Conservation (phyloP, 192 early-diverging fungal genomes). For the Coemansia sp. region DNA sequence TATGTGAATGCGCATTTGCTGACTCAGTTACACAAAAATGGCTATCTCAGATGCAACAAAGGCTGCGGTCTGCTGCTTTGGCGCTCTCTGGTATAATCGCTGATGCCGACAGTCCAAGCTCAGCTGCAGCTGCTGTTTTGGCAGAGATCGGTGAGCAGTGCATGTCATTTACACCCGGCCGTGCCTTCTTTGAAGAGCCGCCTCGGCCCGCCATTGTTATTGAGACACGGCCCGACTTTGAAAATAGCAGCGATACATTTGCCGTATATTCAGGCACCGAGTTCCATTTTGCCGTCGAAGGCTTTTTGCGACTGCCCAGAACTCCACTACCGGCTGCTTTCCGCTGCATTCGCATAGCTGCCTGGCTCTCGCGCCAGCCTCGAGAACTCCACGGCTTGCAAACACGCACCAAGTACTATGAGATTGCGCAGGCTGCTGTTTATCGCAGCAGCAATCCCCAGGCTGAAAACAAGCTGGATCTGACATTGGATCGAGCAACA, state of each 20-base stretch:
- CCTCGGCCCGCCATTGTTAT: constrained; percentile 25
- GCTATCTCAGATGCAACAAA: constrained; percentile 13
- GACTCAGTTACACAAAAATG: constrained; percentile 21
- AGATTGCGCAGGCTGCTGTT: constrained; percentile 17
- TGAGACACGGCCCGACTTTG: constrained; percentile 37
- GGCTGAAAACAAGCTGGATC: not conserved
- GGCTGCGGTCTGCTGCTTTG: too few species aligned
- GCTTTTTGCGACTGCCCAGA: constrained; percentile 32
- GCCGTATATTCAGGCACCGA: constrained; percentile 37
- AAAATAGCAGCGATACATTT: constrained; percentile 7
- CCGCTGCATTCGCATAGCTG: constrained; percentile 19
- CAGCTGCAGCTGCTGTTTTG: not conserved
- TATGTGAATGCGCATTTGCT: constrained; percentile 13
- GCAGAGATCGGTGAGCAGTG: not conserved
- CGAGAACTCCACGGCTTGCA: constrained; percentile 17
- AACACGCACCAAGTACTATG: constrained; percentile 14
- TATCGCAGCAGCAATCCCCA: not conserved
- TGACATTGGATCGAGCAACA: constrained; percentile 21
- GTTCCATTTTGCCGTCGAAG: constrained; percentile 43
- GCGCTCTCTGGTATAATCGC: too few species aligned
- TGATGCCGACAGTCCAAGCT: too few species aligned
- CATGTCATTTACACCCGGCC: constrained; percentile 18
- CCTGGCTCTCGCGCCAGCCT: constrained; percentile 38
- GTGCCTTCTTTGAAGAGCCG: constrained; percentile 30
- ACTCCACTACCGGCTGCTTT: not conserved